Evolutionary conservation across 1,139 yeast genomes (phyloP).

Genomic region (Pichia sp.): DNA sequence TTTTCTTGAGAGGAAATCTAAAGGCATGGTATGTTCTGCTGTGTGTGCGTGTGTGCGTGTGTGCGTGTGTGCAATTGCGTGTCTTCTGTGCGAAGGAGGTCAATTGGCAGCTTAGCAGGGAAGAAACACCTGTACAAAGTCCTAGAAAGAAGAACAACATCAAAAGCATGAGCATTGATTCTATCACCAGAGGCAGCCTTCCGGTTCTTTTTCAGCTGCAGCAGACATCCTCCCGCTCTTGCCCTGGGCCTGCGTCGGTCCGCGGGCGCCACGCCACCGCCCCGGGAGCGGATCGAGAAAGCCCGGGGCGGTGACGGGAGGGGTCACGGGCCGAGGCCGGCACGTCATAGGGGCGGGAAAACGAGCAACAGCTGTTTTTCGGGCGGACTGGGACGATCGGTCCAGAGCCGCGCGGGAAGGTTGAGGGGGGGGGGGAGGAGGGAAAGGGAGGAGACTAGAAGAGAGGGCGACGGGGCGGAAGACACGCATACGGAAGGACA

Average conservation of each 20-base stretch:
- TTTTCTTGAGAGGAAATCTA: constrained; percentile 67
- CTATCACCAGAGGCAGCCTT: neutral
- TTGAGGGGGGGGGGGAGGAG: neutral
- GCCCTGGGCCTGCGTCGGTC: no score
- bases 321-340: neutral
- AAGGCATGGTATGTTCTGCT: constrained; percentile 24
- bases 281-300: constrained; percentile 8
- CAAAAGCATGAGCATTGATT: neutral
- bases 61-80: neutral
- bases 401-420: no score
- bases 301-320: constrained; percentile 4
- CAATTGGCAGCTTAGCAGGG: neutral
- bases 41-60: neutral
- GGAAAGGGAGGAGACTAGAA: no score
- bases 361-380: no score
- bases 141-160: neutral
- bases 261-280: neutral
- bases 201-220: neutral
- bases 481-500: no score
- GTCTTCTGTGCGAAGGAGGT: neutral
- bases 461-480: no score
- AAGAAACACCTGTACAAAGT: no score
- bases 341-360: no score
- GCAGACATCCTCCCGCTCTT: no score
- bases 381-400: no score